A percentile compares a stretch with the other conserved stretches of the same genome.
Conservation (phyloP, 768 basidiomycete species). For the Cubamyces sp. region DNA sequence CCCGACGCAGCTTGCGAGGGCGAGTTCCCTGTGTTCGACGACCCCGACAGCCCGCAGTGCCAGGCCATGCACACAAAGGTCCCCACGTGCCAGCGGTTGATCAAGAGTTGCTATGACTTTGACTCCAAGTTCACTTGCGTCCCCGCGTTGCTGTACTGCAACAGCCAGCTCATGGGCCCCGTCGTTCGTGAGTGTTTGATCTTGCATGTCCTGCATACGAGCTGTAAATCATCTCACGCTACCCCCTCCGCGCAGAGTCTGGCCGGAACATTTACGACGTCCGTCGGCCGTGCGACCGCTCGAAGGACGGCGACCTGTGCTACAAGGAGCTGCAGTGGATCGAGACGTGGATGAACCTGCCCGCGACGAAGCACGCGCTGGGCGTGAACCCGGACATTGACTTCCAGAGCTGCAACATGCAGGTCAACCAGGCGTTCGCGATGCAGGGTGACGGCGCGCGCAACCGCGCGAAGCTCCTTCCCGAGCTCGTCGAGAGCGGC, state of each 20-base stretch:
- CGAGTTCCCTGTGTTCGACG: conserved; percentile 80
- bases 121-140: conserved; percentile 50
- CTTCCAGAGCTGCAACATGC: conserved; percentile 76
- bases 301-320: conserved; percentile 73
- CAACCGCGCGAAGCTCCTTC: conserved; percentile 77
- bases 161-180: conserved; percentile 68
- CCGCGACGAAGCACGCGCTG: conserved; percentile 75
- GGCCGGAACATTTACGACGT: conserved; percentile 85
- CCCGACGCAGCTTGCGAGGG: conserved; percentile 85
- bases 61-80: conserved; percentile 48
- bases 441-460: conserved; percentile 87
- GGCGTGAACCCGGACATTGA: conserved; percentile 64
- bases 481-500: conserved; percentile 81
- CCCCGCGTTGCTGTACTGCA: conserved; percentile 79
- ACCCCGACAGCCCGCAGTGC: conserved; percentile 51
- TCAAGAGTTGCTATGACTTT: conserved; percentile 52
- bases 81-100: conserved; percentile 55
- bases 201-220: too few relatives aligned
- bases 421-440: conserved; percentile 80
- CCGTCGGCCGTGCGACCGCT: conserved; percentile 54
- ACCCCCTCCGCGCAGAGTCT: conserved; percentile 9
- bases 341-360: conserved; percentile 85
- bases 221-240: background rate
- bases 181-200: conserved; percentile 59
- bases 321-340: conserved; percentile 85